These are phyloP conservation scores for Nannochloropsis granulata DNA, from an alignment of 108 stramenopile genomes.

Conservation along the genomic window DNA sequence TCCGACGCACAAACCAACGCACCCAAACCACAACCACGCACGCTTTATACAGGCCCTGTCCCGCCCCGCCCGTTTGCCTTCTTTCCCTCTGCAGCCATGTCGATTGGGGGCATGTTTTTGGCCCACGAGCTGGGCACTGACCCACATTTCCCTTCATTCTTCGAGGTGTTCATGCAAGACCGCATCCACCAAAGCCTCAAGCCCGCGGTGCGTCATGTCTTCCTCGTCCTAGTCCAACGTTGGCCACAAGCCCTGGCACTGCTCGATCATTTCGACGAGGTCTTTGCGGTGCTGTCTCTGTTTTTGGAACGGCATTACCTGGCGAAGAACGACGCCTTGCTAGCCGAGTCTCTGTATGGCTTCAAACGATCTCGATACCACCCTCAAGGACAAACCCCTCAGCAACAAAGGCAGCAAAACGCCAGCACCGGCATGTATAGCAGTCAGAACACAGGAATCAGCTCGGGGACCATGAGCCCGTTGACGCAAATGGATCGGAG, in stretches of 20 bases:
- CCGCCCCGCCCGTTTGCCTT: no score
- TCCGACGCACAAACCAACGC: no score
- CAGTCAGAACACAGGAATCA: not conserved
- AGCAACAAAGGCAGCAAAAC: not conserved
- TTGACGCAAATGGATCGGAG: slow-evolving; percentile 13
- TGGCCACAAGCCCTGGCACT: not conserved
- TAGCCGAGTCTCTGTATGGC: slow-evolving; percentile 21
- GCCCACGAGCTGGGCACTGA: slow-evolving; percentile 12
- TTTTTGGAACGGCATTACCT: slow-evolving; percentile 8
- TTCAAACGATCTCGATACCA: slow-evolving; percentile 18
- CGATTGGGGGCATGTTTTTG: slow-evolving; percentile 2
- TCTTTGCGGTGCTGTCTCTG: not conserved
- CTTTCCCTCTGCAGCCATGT: not conserved
- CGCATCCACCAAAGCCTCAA: slow-evolving; percentile 22
- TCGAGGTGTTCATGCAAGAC: slow-evolving; percentile 24
- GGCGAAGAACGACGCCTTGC: slow-evolving; percentile 12
- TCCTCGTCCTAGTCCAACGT: not conserved
- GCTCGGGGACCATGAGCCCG: not conserved
- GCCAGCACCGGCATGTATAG: not conserved
- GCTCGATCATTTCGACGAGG: slow-evolving; percentile 16
- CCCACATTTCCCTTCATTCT: slow-evolving; percentile 17
- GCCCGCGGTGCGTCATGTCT: slow-evolving; percentile 18
- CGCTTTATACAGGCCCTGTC: no score
- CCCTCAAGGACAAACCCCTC: no score
- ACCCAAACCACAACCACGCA: no score